Evolutionary conservation across 108 stramenopile species (phyloP).

Genomic region (Heterococcus sp.): DNA sequence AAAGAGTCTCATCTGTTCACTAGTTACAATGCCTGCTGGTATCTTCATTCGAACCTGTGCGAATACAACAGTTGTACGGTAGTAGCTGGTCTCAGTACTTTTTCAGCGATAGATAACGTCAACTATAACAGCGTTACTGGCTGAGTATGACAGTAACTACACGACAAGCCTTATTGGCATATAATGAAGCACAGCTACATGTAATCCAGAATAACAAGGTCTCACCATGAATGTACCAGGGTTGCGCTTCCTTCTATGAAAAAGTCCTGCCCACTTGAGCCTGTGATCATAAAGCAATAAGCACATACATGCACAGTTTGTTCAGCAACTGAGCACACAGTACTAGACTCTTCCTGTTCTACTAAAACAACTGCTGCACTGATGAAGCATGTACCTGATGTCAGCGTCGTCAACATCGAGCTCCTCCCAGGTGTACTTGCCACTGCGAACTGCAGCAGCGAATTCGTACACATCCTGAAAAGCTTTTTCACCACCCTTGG

Average conservation of each 20-base stretch:
- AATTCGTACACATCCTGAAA: constrained; percentile 26
- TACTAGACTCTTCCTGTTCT: too few relatives aligned
- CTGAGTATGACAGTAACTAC: neutral
- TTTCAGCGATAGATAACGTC: too few relatives aligned
- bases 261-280: constrained; percentile 85
- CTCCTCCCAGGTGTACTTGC: constrained; percentile 41
- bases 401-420: constrained; percentile 69
- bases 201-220: too few relatives aligned
- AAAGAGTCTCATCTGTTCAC: constrained; percentile 80
- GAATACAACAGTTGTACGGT: neutral
- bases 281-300: too few relatives aligned
- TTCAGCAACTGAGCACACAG: too few relatives aligned
- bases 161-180: neutral
- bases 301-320: too few relatives aligned
- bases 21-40: constrained; percentile 85
- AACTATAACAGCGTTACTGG: neutral
- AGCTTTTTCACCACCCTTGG: constrained; percentile 8
- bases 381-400: too few relatives aligned
- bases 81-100: neutral
- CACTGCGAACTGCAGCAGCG: constrained; percentile 31
- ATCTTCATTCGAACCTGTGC: constrained; percentile 48
- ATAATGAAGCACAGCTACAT: neutral
- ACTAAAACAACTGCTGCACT: too few relatives aligned
- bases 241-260: constrained; percentile 82
- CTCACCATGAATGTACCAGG: constrained; percentile 94